These are phyloP conservation scores for Amorphotheca resinae DNA, from an alignment of 495 filamentous ascomycete species.

Conservation along the genomic window DNA sequence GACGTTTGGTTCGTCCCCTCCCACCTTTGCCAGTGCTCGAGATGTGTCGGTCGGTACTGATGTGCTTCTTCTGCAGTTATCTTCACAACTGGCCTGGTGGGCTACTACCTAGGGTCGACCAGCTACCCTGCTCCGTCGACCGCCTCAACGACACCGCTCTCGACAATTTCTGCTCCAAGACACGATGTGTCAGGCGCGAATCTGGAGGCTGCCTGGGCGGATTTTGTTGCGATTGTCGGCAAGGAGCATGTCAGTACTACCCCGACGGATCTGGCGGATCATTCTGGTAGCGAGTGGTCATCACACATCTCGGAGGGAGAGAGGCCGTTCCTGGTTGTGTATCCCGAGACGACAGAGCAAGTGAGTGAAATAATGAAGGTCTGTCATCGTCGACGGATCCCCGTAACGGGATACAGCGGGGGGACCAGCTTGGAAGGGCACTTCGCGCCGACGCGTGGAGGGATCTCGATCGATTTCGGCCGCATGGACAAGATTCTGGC, in stretches of 20 bases:
- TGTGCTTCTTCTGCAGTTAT: slow-evolving; percentile 29
- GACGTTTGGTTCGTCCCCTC: slow-evolving; percentile 41
- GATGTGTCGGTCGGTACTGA: slow-evolving; percentile 13
- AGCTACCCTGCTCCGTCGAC: slow-evolving; percentile 45
- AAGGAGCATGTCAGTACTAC: slow-evolving; percentile 72
- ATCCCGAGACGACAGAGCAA: slow-evolving; percentile 52
- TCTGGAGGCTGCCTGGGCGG: slow-evolving; percentile 86
- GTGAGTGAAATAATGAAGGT: slow-evolving; percentile 64
- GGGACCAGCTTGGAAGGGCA: slow-evolving; percentile 75
- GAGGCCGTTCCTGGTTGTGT: slow-evolving; percentile 49
- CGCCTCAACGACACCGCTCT: slow-evolving; percentile 62
- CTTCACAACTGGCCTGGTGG: slow-evolving; percentile 44
- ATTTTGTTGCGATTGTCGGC: slow-evolving; percentile 77
- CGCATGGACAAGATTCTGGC: slow-evolving; percentile 62
- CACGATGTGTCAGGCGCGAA: slow-evolving; percentile 64
- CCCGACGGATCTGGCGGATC: slow-evolving; percentile 49
- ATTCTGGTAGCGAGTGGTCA: slow-evolving; percentile 82
- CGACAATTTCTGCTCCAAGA: slow-evolving; percentile 41
- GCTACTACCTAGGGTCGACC: slow-evolving; percentile 60
- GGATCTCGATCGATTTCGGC: slow-evolving; percentile 65
- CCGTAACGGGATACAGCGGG: slow-evolving; percentile 63
- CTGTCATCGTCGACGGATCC: slow-evolving; percentile 56
- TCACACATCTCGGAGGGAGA: slow-evolving; percentile 45
- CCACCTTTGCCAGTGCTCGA: background rate
- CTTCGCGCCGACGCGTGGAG: slow-evolving; percentile 59